Base-by-base conservation (phyloP, 2,329 filamentous ascomycete species). In the Microdochium bolleyi region DNA sequence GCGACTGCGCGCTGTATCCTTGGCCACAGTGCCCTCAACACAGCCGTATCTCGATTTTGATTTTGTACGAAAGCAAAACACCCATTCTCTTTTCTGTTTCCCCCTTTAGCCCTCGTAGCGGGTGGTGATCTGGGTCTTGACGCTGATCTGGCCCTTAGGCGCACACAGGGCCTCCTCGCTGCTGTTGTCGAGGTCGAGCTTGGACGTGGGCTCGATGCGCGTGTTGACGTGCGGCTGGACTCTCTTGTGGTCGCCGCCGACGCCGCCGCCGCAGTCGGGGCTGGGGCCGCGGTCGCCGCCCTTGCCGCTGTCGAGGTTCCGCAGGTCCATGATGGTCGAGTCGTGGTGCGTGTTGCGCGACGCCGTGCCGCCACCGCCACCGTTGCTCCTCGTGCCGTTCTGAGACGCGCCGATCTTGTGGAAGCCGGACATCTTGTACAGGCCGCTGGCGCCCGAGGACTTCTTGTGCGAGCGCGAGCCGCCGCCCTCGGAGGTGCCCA, bases 401-500 rank as follows among this genome's bases (percentile, higher is more conserved):
- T 30, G 5, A 30, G 27, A 30, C 27, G 27, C 27, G 19, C 41
- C 22, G 21, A 46, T 46, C 41, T 46, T 46, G 16, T 52, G 38
- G 25, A 52, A 52, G 24, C 38, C 51, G 2, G 51, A 52, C 22
- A 24, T 24, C 9, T 24, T 46, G 41, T 46, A 46, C 41, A 22
- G n/a, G 5, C 41, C 41, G 21, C 41, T 46, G 41, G 14, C 41
- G 41, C 41, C 41, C 3, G 41, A 4, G 5, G 41, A 46, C 41
- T 46, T 46, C 13, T 46, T 46, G 41, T 46, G 13, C 41, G 41
- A 46, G 5, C 41, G 41, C 41, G 41, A 46, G 41, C 41, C 41
- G 41, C 41, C 41, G 22, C 25, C 41, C 38, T 5, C 72, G 56
- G 58, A 59, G 49, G 54, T 66, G 13, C 62, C 63, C 4, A 46